phyloP scores from a whole-genome alignment of 345 rosid genomes.

The Hibiscus syriacus region DNA sequence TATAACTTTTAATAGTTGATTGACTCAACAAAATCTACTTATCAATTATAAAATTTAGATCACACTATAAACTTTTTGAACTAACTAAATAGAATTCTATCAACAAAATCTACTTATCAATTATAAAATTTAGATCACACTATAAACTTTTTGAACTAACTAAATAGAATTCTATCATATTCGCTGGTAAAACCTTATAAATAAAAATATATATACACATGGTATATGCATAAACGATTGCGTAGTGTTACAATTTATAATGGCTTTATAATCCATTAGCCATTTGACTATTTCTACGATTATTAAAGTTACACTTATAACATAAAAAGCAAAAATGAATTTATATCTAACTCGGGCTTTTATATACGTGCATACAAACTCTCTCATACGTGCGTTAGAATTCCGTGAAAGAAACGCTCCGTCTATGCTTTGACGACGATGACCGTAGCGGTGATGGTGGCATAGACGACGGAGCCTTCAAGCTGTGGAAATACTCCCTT shows the following conservation, averaged over 20 bases:
- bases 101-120: too few relatives aligned
- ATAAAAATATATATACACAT: too few relatives aligned
- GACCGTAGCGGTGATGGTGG: constrained; percentile 37
- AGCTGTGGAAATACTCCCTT: constrained; percentile 33
- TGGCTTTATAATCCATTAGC: constrained; percentile 3
- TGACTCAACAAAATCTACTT: too few relatives aligned
- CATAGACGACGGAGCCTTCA: constrained; percentile 24
- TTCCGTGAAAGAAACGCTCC: constrained; percentile 32
- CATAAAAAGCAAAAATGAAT: neutral
- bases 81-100: too few relatives aligned
- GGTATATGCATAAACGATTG: constrained; percentile 6
- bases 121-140: too few relatives aligned
- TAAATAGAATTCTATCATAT: too few relatives aligned
- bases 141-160: too few relatives aligned
- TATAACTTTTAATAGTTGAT: too few relatives aligned
- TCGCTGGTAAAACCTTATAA: too few relatives aligned
- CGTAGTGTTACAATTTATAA: neutral
- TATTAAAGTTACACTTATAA: constrained; percentile 24
- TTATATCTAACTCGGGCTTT: constrained; percentile 12
- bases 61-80: too few relatives aligned
- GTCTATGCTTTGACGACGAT: constrained; percentile 27
- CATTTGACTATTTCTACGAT: constrained; percentile 19
- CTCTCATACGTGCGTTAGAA: constrained; percentile 27
- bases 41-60: too few relatives aligned
- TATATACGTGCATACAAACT: constrained; percentile 7